phyloP scores from a whole-genome alignment of 352 stramenopile genomes.

The Globisporangium nagaii region DNA sequence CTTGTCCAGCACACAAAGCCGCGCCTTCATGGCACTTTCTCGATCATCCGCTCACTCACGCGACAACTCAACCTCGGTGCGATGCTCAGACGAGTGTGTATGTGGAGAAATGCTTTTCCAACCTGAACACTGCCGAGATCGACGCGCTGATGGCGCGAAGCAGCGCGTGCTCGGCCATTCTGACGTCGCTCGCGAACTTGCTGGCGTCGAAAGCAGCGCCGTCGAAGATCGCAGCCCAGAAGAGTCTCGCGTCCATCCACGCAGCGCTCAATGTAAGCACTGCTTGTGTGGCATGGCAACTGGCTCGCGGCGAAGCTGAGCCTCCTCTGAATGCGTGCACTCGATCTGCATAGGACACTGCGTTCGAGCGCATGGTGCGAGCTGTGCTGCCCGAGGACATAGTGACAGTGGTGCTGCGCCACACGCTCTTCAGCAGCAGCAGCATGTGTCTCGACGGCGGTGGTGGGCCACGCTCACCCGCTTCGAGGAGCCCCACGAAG shows the following conservation, averaged over 20 bases:
- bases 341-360: background rate
- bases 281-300: background rate
- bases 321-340: background rate
- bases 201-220: constrained; percentile 40
- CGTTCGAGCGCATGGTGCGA: constrained; percentile 8
- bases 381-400: constrained; percentile 1
- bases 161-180: constrained; percentile 13
- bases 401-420: background rate
- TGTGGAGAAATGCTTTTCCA: constrained; percentile 50
- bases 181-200: constrained; percentile 20
- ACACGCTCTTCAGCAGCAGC: background rate
- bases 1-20: too few relatives aligned
- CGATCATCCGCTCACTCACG: too few relatives aligned
- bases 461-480: background rate
- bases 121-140: constrained; percentile 26
- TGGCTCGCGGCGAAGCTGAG: too few relatives aligned
- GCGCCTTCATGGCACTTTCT: too few relatives aligned
- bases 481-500: constrained; percentile 3
- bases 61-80: background rate
- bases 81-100: constrained; percentile 41
- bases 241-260: constrained; percentile 27
- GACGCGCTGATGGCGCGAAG: constrained; percentile 18
- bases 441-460: background rate
- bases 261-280: constrained; percentile 30
- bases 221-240: constrained; percentile 39